phyloP scores from a whole-genome alignment of 1,139 yeast genomes.

The Pneumocystis jirovecii region DNA sequence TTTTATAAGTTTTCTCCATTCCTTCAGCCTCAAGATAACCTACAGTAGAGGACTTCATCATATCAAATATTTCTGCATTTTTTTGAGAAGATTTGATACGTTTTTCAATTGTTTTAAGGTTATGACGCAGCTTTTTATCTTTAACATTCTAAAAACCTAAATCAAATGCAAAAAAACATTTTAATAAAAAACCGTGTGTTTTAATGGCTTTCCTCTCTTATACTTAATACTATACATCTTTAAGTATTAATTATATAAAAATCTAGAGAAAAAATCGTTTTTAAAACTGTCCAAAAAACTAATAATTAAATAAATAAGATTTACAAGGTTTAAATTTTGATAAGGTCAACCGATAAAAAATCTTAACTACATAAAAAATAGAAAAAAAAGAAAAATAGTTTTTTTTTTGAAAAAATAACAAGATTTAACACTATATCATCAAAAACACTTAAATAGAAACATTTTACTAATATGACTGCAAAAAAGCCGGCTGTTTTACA shows the following conservation, averaged over 20 bases:
- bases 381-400: too few species aligned
- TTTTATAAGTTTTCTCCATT: constrained; percentile 81
- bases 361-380: not conserved
- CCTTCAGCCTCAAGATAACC: constrained; percentile 87
- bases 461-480: constrained; percentile 30
- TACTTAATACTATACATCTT: not conserved
- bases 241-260: not conserved
- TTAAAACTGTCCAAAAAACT: not conserved
- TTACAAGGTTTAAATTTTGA: not conserved
- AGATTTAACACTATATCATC: not conserved
- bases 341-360: not conserved
- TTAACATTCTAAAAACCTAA: constrained; percentile 22
- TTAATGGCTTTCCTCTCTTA: not conserved
- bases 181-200: not conserved
- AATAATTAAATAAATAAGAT: not conserved
- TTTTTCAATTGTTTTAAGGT: constrained; percentile 50
- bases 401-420: not conserved
- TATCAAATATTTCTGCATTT: constrained; percentile 76
- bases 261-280: not conserved
- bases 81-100: constrained; percentile 55
- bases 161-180: not conserved
- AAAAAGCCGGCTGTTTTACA: constrained; percentile 33
- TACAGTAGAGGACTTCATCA: constrained; percentile 64
- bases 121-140: constrained; percentile 50
- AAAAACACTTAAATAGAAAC: not conserved